phyloP scores from a whole-genome alignment of 2,329 filamentous ascomycete species.

The Rhinocladiella mackenziei region DNA sequence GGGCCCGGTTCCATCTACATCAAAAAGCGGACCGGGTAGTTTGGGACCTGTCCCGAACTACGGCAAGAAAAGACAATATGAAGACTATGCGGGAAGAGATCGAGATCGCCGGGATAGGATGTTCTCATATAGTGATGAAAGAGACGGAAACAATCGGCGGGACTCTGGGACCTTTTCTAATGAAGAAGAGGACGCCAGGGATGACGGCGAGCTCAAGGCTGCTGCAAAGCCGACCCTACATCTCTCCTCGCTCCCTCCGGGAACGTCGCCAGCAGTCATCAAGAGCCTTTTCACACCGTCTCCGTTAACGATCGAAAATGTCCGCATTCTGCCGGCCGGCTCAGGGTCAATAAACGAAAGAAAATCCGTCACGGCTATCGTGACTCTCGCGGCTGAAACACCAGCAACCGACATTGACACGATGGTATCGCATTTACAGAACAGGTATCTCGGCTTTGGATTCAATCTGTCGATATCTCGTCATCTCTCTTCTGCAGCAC shows the following conservation, averaged over 20 bases:
- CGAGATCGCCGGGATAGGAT: constrained; percentile 32
- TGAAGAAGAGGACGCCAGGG: constrained; percentile 15
- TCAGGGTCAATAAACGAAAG: constrained; percentile 54
- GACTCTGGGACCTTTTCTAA: constrained; percentile 5
- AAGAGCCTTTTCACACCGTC: constrained; percentile 47
- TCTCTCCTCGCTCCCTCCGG: constrained; percentile 52
- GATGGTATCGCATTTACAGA: constrained; percentile 72
- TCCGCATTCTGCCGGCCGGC: constrained; percentile 63
- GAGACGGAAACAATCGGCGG: constrained; percentile 4
- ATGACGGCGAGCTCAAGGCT: constrained; percentile 41
- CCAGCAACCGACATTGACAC: constrained; percentile 78
- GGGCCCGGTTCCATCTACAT: constrained; percentile 35
- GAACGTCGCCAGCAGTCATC: constrained; percentile 48
- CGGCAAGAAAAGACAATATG: constrained; percentile 54
- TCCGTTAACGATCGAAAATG: constrained; percentile 64
- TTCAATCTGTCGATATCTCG: constrained; percentile 76
- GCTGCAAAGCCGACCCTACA: constrained; percentile 54
- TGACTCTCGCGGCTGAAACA: constrained; percentile 75
- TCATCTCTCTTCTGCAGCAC: constrained; percentile 72
- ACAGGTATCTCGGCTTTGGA: constrained; percentile 79
- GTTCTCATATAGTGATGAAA: constrained; percentile 18
- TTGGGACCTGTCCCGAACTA: constrained; percentile 53
- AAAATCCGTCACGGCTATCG: constrained; percentile 71
- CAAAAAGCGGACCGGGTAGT: constrained; percentile 61
- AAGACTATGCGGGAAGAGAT: constrained; percentile 35